phyloP scores from a whole-genome alignment of 192 early-diverging fungal species.

The Lunasporangiospora selenospora region DNA sequence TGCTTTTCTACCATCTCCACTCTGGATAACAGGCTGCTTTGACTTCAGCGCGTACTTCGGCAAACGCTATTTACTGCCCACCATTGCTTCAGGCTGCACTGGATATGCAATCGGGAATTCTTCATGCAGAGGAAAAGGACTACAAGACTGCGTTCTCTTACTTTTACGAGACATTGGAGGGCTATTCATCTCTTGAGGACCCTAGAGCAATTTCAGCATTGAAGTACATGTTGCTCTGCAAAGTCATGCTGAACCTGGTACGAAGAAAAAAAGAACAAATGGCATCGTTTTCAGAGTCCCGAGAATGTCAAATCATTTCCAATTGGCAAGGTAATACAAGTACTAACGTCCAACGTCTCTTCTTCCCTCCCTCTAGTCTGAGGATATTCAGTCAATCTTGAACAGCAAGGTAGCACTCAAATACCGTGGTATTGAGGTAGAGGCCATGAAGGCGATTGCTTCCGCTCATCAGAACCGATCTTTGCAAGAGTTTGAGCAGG shows the following conservation, averaged over 20 bases:
- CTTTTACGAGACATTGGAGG: conserved; percentile 99
- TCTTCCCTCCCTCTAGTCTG: conserved; percentile 64
- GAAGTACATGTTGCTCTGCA: conserved; percentile 99
- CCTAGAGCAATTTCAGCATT: conserved; percentile 86
- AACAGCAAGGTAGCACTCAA: conserved; percentile 91
- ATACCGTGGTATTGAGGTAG: conserved; percentile 88
- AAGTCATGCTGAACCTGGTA: conserved; percentile 98
- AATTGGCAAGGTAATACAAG: not conserved
- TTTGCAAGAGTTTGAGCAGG: conserved; percentile 95
- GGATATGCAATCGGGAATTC: conserved; percentile 97
- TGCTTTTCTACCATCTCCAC: too few relatives aligned
- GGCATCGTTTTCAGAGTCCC: not conserved
- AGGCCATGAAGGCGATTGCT: conserved; percentile 94
- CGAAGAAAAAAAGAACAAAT: too few relatives aligned
- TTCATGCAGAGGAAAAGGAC: conserved; percentile 99
- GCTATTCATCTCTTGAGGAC: conserved; percentile 89
- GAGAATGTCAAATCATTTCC: conserved; percentile 1
- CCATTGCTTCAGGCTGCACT: conserved; percentile 94
- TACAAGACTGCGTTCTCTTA: conserved; percentile 97
- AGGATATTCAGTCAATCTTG: conserved; percentile 92
- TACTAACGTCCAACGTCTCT: conserved; percentile 9
- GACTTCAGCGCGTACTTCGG: conserved; percentile 94
- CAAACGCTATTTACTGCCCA: conserved; percentile 98
- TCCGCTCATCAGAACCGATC: conserved; percentile 97
- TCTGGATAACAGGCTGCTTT: conserved; percentile 92